These are phyloP conservation scores for Citrus inodora DNA, from an alignment of 345 rosid genomes.

Conservation along the genomic window DNA sequence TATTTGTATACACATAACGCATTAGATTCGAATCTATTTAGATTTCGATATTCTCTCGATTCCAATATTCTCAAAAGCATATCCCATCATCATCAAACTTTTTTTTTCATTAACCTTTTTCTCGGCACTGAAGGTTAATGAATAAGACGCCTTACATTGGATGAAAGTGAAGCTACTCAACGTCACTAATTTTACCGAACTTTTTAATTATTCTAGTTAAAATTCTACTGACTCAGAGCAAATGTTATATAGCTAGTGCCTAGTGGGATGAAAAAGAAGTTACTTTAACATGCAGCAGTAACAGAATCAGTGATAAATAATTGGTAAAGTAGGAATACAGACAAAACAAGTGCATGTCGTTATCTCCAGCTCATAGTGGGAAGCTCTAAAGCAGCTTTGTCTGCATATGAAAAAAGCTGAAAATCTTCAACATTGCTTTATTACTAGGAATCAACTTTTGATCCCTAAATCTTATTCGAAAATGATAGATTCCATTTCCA, in stretches of 20 bases:
- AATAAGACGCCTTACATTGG: neutral
- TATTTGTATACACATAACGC: too few relatives aligned
- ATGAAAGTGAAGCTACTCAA: neutral
- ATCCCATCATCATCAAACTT: neutral
- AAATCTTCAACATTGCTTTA: neutral
- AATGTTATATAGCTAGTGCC: too few relatives aligned
- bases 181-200: neutral
- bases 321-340: neutral
- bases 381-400: slow-evolving; percentile 2
- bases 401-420: neutral
- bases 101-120: too few relatives aligned
- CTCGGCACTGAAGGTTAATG: neutral
- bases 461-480: neutral
- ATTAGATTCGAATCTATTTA: too few relatives aligned
- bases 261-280: too few relatives aligned
- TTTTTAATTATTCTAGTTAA: too few relatives aligned
- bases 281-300: neutral
- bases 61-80: neutral
- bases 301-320: neutral
- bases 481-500: neutral
- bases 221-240: too few relatives aligned
- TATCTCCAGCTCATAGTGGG: neutral
- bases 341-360: neutral
- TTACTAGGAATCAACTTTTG: neutral
- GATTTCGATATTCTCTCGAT: too few relatives aligned